Evolutionary conservation across 2,329 filamentous ascomycete genomes (phyloP).

Genomic region (Colletotrichum caudatum): DNA sequence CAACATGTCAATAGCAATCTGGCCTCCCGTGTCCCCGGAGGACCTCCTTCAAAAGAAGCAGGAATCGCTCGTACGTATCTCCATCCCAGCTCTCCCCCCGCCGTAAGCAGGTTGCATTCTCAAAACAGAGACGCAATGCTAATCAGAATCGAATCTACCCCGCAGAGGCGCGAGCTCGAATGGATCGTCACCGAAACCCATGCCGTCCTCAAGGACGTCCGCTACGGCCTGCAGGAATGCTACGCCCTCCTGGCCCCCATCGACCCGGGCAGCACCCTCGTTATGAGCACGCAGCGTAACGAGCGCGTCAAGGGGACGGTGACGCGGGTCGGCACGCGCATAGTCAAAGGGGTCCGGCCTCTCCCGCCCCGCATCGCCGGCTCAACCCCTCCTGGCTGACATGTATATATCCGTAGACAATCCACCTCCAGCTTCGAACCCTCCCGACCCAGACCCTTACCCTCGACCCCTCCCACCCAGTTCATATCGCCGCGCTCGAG

Average conservation of each 20-base stretch:
- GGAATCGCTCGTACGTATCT: slow-evolving; percentile 61
- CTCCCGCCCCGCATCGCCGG: slow-evolving; percentile 3
- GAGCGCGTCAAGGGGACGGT: slow-evolving; percentile 94
- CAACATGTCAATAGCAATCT: slow-evolving; percentile 69
- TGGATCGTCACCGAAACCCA: slow-evolving; percentile 67
- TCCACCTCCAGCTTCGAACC: slow-evolving; percentile 81
- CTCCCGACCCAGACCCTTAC: slow-evolving; percentile 65
- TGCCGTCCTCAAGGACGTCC: slow-evolving; percentile 62
- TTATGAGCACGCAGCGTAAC: slow-evolving; percentile 86
- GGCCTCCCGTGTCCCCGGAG: slow-evolving; percentile 64
- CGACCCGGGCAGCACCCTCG: slow-evolving; percentile 88
- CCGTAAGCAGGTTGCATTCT: not conserved
- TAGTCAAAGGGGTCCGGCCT: slow-evolving; percentile 87
- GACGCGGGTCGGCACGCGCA: slow-evolving; percentile 88
- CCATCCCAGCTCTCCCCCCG: not conserved
- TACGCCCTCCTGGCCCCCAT: slow-evolving; percentile 86
- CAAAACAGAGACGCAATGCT: slow-evolving; percentile 45
- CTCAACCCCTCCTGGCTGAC: not conserved
- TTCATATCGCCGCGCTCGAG: slow-evolving; percentile 77
- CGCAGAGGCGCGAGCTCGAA: slow-evolving; percentile 63
- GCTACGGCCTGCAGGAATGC: slow-evolving; percentile 85
- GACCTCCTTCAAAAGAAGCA: slow-evolving; percentile 64
- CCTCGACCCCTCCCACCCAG: slow-evolving; percentile 61
- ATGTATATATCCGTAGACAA: slow-evolving; percentile 64
- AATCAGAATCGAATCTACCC: slow-evolving; percentile 45